Percentiles rank a stretch among this genome's conserved stretches.
Evolutionary conservation across 176 grass and related monocot genomes (phyloP).

Genomic region (Ananas comosus): DNA sequence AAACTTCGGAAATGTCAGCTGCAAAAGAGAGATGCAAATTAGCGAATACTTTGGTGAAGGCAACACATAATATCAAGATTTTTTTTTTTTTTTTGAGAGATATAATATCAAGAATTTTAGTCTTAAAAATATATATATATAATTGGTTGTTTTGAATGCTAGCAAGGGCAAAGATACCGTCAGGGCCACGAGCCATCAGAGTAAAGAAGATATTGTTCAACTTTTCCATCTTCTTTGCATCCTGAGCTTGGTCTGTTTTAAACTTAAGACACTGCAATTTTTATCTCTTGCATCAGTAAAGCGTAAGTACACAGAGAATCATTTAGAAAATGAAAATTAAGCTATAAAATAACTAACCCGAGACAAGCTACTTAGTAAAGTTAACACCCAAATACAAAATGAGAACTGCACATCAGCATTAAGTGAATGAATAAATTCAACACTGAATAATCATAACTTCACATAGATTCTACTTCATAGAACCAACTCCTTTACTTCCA

Average conservation of each 20-base stretch:
- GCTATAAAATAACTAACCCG: too few relatives aligned
- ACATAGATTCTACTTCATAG: neutral
- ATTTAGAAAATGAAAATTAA: neutral
- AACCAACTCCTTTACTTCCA: too few relatives aligned
- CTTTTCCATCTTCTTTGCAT: slow-evolving; percentile 98
- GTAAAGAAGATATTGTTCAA: slow-evolving; percentile 91
- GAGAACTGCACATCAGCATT: neutral
- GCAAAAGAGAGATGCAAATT: slow-evolving; percentile 13
- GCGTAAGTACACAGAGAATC: neutral
- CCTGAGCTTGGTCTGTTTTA: slow-evolving; percentile 94
- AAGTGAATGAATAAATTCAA: neutral
- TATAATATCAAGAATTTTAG: neutral
- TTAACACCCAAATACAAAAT: too few relatives aligned
- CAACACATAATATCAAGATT: neutral
- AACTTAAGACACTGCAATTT: slow-evolving; percentile 77
- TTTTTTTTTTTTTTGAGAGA: too few relatives aligned
- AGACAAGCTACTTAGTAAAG: too few relatives aligned
- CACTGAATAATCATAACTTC: neutral
- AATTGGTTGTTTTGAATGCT: neutral
- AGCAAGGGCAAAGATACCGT: slow-evolving; percentile 33
- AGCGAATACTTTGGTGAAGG: neutral
- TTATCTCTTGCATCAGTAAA: slow-evolving; percentile 11
- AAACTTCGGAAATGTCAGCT: slow-evolving; percentile 85
- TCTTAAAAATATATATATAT: neutral
- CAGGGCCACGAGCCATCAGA: slow-evolving; percentile 86